Conservation (phyloP, 345 rosid species). For the Aquilaria malaccensis region DNA sequence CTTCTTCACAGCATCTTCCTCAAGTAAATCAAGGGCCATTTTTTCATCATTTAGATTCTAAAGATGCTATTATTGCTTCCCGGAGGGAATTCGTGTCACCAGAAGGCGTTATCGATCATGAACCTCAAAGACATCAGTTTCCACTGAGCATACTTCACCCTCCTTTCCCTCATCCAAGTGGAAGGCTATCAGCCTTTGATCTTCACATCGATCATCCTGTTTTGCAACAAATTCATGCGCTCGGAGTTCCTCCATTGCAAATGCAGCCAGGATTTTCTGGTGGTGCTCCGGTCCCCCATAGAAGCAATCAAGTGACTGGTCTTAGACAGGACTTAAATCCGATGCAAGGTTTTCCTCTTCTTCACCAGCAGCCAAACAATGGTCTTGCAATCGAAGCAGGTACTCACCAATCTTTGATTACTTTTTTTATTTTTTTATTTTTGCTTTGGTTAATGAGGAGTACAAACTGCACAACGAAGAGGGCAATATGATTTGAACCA, state of each 20-base stretch:
- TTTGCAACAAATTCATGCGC: constrained; percentile 62
- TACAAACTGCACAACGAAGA: too few species aligned
- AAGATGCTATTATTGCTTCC: constrained; percentile 46
- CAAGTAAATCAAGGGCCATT: constrained; percentile 43
- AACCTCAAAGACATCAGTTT: constrained; percentile 44
- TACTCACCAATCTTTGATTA: neutral
- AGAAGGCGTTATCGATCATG: constrained; percentile 51
- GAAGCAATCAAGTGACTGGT: constrained; percentile 47
- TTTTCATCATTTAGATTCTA: constrained; percentile 51
- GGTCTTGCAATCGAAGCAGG: constrained; percentile 44
- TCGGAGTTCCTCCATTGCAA: constrained; percentile 53
- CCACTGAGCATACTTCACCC: constrained; percentile 51
- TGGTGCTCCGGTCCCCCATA: constrained; percentile 33
- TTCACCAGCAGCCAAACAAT: constrained; percentile 44
- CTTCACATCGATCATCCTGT: constrained; percentile 46
- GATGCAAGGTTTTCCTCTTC: constrained; percentile 56
- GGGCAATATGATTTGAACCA: too few species aligned
- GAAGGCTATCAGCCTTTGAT: constrained; percentile 54
- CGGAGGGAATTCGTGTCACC: constrained; percentile 53
- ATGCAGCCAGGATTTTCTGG: constrained; percentile 49
- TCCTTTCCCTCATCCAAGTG: constrained; percentile 47
- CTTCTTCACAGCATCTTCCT: constrained; percentile 41
- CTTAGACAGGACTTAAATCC: constrained; percentile 47
- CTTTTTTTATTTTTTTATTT: too few species aligned
- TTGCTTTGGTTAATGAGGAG: too few species aligned